Evolutionary conservation across 2,329 filamentous ascomycete species (phyloP).

Genomic region (Apiospora malaysiana): DNA sequence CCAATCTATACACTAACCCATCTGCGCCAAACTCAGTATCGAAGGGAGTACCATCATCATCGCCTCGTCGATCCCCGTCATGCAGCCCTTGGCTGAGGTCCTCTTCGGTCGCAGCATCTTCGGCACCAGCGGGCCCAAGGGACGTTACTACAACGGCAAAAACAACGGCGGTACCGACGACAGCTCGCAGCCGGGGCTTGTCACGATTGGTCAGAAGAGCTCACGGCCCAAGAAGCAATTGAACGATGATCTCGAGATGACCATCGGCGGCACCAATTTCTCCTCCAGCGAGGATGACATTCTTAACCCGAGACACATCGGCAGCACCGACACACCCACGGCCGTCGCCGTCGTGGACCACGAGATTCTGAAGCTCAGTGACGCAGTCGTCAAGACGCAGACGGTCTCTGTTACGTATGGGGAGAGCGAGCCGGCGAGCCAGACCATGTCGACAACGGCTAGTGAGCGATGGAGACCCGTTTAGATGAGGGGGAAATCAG

Average conservation of each 20-base stretch:
- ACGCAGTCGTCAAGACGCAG: not conserved
- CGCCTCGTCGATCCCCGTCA: slow-evolving; percentile 37
- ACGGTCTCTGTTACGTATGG: not conserved
- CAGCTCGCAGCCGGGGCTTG: not conserved
- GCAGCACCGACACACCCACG: not conserved
- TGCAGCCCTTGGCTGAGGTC: slow-evolving; percentile 35
- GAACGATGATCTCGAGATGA: not conserved
- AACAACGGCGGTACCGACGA: not conserved
- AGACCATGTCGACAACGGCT: not conserved
- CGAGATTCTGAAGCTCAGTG: not conserved
- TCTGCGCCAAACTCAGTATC: slow-evolving; percentile 26
- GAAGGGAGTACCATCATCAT: slow-evolving; percentile 39
- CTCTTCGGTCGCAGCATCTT: slow-evolving; percentile 23
- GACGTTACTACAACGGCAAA: not conserved
- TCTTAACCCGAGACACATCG: not conserved
- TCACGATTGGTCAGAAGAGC: not conserved
- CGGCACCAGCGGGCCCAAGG: not conserved
- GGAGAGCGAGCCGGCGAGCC: not conserved
- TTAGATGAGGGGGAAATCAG: not conserved
- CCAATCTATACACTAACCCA: not conserved
- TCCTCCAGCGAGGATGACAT: slow-evolving; percentile 3
- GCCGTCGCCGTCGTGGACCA: not conserved
- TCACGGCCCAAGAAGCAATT: not conserved
- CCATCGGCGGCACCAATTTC: not conserved
- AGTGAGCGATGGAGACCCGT: not conserved